A percentile compares a stretch with the other conserved stretches of the same genome.
These are phyloP conservation scores for Orbilia blumenaviensis DNA, from an alignment of 2,329 filamentous ascomycete genomes.

Conservation along the genomic window DNA sequence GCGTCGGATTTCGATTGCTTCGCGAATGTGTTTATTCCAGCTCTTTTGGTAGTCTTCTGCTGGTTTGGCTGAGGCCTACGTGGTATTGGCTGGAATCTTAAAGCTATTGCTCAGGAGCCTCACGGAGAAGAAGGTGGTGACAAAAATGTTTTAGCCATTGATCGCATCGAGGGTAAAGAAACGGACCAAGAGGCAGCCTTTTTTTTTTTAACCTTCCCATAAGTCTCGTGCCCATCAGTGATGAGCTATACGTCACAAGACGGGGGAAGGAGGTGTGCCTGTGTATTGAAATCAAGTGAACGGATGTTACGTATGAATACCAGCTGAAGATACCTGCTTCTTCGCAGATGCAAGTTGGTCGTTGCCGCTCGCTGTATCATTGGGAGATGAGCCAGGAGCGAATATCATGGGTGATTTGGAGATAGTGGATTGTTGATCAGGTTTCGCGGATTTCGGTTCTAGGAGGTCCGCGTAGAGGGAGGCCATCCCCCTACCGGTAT, in stretches of 20 bases:
- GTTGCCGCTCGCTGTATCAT: conserved; percentile 25
- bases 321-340: conserved; percentile 54
- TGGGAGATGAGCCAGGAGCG: conserved; percentile 6
- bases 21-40: conserved; percentile 19
- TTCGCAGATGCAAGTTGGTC: conserved; percentile 45
- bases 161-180: conserved; percentile 16
- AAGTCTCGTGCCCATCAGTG: conserved; percentile 1
- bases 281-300: conserved; percentile 27
- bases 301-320: conserved; percentile 50
- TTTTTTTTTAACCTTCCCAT: conserved; percentile 2
- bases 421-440: conserved; percentile 19
- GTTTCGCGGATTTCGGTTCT: conserved; percentile 11
- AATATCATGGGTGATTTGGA: conserved; percentile 39
- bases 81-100: conserved; percentile 52
- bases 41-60: conserved; percentile 35
- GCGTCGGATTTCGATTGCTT: conserved; percentile 41
- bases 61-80: conserved; percentile 36
- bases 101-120: conserved; percentile 37
- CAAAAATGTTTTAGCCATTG: conserved; percentile 42
- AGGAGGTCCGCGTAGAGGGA: conserved; percentile 52
- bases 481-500: conserved; percentile 32
- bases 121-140: conserved; percentile 11
- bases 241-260: neutral
- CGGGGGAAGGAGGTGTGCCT: conserved; percentile 5
- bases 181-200: conserved; percentile 23